Conservation (phyloP, 2,329 filamentous ascomycete genomes). For the Zymoseptoria brevis region DNA sequence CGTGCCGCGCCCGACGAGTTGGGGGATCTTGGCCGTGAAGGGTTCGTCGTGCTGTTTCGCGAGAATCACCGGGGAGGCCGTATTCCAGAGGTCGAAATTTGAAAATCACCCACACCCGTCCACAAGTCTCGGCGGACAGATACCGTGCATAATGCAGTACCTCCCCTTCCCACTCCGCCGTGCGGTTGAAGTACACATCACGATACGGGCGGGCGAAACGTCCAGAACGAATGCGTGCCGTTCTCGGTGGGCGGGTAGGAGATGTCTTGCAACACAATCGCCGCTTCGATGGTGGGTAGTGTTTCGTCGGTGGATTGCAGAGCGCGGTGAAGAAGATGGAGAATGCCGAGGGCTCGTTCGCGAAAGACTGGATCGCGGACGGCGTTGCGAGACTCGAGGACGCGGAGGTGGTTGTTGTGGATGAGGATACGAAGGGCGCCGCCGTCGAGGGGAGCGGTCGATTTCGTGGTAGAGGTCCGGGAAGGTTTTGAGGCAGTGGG, state of each 20-base stretch:
- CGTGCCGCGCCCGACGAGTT: slow-evolving; percentile 22
- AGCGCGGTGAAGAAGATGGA: slow-evolving; percentile 13
- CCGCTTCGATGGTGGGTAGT: slow-evolving; percentile 16
- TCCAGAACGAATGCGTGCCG: slow-evolving; percentile 10
- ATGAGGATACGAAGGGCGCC: slow-evolving; percentile 14
- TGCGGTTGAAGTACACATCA: slow-evolving; percentile 4
- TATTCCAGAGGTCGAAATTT: slow-evolving; percentile 11
- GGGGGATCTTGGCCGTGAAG: slow-evolving; percentile 16
- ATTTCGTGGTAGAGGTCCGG: slow-evolving; percentile 38
- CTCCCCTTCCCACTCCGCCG: not conserved
- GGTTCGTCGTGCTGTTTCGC: slow-evolving; percentile 8
- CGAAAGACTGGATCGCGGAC: slow-evolving; percentile 6
- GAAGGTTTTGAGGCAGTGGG: slow-evolving; percentile 43
- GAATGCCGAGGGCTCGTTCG: slow-evolving; percentile 7
- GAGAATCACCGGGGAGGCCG: no score
- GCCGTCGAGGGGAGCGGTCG: slow-evolving; percentile 28
- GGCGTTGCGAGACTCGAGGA: slow-evolving; percentile 13
- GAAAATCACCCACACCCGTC: slow-evolving; percentile 12
- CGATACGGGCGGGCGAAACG: slow-evolving; percentile 3
- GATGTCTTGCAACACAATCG: slow-evolving; percentile 12
- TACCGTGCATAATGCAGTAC: slow-evolving; percentile 2
- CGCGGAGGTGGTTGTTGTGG: slow-evolving; percentile 14
- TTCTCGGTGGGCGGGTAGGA: slow-evolving; percentile 8
- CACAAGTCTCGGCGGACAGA: not conserved
- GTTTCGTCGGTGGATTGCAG: slow-evolving; percentile 11